A percentile compares a stretch with the other conserved stretches of the same genome.
Evolutionary conservation across 176 grass and related monocot genomes (phyloP).

Genomic region (Pontederia paniculata): DNA sequence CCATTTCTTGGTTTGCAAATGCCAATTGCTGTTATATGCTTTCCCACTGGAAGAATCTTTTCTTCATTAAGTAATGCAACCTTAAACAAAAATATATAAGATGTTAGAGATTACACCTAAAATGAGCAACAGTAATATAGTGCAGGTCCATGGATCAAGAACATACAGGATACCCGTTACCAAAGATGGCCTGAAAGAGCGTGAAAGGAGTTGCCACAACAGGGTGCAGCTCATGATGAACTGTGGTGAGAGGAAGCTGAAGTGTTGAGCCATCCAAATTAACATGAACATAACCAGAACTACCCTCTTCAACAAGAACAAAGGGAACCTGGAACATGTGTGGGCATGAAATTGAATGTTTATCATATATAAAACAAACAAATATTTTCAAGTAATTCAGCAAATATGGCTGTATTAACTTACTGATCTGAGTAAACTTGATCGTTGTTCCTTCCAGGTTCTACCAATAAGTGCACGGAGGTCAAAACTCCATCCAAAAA

Average conservation of each 20-base stretch:
- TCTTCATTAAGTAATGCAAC: conserved; percentile 91
- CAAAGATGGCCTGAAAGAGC: conserved; percentile 72
- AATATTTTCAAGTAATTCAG: no score
- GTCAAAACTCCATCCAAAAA: conserved; percentile 90
- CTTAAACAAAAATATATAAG: conserved; percentile 24
- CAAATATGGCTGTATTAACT: conserved; percentile 10
- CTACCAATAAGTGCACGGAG: conserved; percentile 68
- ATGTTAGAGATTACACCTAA: conserved; percentile 8
- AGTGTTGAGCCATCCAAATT: conserved; percentile 49
- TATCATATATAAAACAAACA: no score
- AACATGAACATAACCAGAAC: conserved; percentile 37
- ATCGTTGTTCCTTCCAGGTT: conserved; percentile 69
- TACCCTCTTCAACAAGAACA: conserved; percentile 44
- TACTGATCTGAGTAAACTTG: conserved; percentile 52
- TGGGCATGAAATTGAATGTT: no score
- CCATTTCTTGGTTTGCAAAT: conserved; percentile 33
- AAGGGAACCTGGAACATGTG: conserved; percentile 49
- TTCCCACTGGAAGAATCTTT: conserved; percentile 92
- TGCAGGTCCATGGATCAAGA: conserved; percentile 10
- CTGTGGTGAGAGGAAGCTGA: conserved; percentile 71
- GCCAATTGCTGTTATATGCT: conserved; percentile 81
- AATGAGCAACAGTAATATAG: background rate
- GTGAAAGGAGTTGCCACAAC: conserved; percentile 67
- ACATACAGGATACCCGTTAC: conserved; percentile 82
- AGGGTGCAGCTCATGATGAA: conserved; percentile 76